Conservation (phyloP, 1,139 yeast species). For the Diutina catenulata region DNA sequence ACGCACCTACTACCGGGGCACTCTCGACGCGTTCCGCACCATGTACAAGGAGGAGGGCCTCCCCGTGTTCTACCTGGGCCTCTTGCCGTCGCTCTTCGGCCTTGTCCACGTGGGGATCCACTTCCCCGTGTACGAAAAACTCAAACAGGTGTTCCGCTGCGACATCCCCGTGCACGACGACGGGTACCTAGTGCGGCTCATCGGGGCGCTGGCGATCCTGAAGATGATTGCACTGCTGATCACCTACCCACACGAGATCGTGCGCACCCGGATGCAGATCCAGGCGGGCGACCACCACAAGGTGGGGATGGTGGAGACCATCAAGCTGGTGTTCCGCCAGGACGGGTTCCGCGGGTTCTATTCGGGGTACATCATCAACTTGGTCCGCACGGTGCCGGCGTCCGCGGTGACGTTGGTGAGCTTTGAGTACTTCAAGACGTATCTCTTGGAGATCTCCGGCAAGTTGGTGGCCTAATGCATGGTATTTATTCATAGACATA, state of each 20-base stretch:
- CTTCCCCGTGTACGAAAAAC: constrained; percentile 86
- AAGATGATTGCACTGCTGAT: constrained; percentile 83
- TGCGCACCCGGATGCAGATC: constrained; percentile 85
- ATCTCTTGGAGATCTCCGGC: constrained; percentile 32
- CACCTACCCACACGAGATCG: constrained; percentile 93
- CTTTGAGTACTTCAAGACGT: constrained; percentile 72
- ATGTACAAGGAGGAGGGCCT: constrained; percentile 78
- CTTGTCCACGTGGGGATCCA: constrained; percentile 91
- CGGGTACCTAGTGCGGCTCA: constrained; percentile 26
- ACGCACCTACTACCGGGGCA: constrained; percentile 51
- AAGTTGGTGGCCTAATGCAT: too few species aligned
- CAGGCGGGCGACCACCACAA: constrained; percentile 12
- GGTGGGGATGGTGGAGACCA: constrained; percentile 15
- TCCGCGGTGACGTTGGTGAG: constrained; percentile 91
- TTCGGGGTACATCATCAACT: constrained; percentile 78
- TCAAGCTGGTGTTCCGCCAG: constrained; percentile 39
- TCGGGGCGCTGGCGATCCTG: constrained; percentile 68
- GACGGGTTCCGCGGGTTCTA: constrained; percentile 83
- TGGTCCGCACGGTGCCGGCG: constrained; percentile 89
- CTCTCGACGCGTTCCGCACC: constrained; percentile 69
- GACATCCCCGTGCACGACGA: constrained; percentile 11
- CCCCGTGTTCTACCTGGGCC: constrained; percentile 77
- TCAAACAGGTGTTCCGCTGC: constrained; percentile 42
- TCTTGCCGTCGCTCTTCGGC: constrained; percentile 85
- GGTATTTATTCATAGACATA: too few species aligned